These are phyloP conservation scores for Sophora flavescens DNA, from an alignment of 306 rosid genomes.

Conservation along the genomic window DNA sequence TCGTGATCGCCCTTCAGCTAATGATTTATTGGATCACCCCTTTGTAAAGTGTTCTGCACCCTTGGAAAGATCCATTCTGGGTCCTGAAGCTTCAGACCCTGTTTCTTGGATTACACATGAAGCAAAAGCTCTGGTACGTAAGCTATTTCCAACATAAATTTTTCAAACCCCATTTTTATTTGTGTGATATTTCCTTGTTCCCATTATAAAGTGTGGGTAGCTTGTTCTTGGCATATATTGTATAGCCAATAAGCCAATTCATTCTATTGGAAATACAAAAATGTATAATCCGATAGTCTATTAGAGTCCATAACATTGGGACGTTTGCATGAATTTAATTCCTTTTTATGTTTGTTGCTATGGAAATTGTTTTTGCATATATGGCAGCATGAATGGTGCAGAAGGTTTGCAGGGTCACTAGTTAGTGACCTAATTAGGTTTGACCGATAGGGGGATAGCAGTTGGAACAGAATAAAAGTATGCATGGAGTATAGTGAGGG, in stretches of 20 bases:
- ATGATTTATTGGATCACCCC: constrained; percentile 84
- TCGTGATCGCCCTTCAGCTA: constrained; percentile 81
- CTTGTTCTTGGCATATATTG: neutral
- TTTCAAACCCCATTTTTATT: constrained; percentile 12
- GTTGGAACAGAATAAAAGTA: constrained; percentile 8
- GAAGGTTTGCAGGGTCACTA: constrained; percentile 7
- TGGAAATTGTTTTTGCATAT: neutral
- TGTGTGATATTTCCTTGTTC: constrained; percentile 18
- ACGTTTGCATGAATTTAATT: constrained; percentile 9
- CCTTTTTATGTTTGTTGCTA: neutral
- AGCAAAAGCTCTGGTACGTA: constrained; percentile 73
- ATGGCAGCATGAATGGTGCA: constrained; percentile 15
- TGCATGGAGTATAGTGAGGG: neutral
- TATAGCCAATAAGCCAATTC: constrained; percentile 5
- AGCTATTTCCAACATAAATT: constrained; percentile 7
- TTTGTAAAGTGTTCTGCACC: constrained; percentile 90
- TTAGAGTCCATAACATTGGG: neutral
- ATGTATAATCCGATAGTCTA: neutral
- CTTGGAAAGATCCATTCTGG: constrained; percentile 76
- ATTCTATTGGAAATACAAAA: neutral
- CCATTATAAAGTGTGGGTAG: constrained; percentile 19
- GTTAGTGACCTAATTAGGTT: constrained; percentile 7
- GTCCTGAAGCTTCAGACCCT: constrained; percentile 63
- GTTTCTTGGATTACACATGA: constrained; percentile 65
- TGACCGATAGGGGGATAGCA: neutral